Conservation (phyloP, 1,284 basidiomycete species). For the Violaceomyces palustris region DNA sequence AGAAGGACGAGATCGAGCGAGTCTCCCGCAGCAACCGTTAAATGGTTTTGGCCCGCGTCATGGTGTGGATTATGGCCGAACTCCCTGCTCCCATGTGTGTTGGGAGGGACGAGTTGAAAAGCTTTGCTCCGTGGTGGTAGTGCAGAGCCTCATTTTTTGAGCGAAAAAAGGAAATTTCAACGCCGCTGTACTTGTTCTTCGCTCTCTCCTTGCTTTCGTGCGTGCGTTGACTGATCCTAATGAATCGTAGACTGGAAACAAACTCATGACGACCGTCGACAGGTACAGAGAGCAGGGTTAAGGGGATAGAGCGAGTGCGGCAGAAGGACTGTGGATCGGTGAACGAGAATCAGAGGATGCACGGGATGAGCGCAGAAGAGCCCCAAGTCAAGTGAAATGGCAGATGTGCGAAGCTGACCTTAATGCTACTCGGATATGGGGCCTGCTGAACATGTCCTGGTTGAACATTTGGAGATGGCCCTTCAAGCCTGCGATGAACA, state of each 20-base stretch:
- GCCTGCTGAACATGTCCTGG: background rate
- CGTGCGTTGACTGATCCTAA: no score
- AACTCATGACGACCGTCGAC: no score
- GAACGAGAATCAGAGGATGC: no score
- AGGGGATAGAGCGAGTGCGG: no score
- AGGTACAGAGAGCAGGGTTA: no score
- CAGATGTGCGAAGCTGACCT: background rate
- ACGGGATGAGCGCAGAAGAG: slow-evolving; percentile 1
- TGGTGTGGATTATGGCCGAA: background rate
- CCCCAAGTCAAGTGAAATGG: background rate
- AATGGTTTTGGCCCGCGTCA: slow-evolving; percentile 36
- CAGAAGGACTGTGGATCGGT: no score
- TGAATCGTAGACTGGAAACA: no score
- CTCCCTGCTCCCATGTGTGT: no score
- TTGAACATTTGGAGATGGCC: slow-evolving; percentile 7
- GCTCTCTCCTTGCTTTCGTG: background rate
- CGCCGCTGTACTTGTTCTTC: background rate
- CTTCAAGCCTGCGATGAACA: slow-evolving; percentile 23
- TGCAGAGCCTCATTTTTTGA: background rate
- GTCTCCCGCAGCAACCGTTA: slow-evolving; percentile 99
- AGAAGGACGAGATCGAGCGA: slow-evolving; percentile 91
- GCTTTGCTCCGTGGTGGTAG: no score
- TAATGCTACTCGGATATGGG: background rate
- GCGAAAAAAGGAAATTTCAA: background rate
- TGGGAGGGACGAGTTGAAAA: no score